phyloP scores from a whole-genome alignment of 78 protist genomes.

The Dictyostelium capitatum region DNA sequence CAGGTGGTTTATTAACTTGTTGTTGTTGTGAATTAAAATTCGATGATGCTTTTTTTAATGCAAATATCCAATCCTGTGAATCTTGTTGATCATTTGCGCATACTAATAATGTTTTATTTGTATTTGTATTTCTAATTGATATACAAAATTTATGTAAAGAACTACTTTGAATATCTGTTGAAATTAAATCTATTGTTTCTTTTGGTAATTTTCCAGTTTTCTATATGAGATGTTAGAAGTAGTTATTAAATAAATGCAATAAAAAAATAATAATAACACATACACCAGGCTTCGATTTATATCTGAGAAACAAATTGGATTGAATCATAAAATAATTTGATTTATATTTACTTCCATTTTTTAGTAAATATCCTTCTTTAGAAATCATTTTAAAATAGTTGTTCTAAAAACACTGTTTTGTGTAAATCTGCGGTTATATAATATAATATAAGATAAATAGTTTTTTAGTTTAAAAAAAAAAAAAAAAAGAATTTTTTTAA shows the following conservation, averaged over 20 bases:
- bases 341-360: constrained; percentile 30
- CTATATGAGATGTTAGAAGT: neutral
- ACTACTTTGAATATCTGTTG: neutral
- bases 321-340: constrained; percentile 53
- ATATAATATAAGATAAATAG: neutral
- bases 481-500: constrained; percentile 21
- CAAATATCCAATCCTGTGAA: constrained; percentile 13
- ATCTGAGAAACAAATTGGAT: constrained; percentile 58
- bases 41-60: constrained; percentile 15
- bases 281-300: constrained; percentile 47
- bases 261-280: neutral
- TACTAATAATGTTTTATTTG: neutral
- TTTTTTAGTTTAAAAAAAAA: neutral
- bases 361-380: constrained; percentile 45
- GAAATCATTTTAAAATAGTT: neutral
- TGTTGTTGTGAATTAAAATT: neutral
- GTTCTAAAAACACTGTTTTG: no score
- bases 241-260: neutral
- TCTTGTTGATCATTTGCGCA: constrained; percentile 1
- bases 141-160: constrained; percentile 22
- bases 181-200: constrained; percentile 43
- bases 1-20: neutral
- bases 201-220: constrained; percentile 3
- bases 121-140: constrained; percentile 20
- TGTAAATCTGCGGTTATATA: neutral